Evolutionary conservation across 2,329 filamentous ascomycete species (phyloP), one percentile per base, ranked within the genome.

Genomic region (Penicillium occitanis): DNA sequence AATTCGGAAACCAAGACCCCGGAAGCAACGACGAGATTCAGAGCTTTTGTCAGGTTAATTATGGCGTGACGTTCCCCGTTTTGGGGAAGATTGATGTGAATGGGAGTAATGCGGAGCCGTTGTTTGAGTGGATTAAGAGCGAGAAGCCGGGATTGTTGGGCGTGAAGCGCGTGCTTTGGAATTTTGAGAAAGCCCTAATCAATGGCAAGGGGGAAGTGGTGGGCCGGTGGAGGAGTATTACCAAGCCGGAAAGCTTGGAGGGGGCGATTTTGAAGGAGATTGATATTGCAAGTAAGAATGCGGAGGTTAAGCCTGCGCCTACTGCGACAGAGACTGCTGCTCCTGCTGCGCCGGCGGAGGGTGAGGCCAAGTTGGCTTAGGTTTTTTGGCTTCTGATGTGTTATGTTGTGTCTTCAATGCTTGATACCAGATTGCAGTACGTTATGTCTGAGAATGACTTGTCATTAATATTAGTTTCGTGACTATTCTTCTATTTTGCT

Each of bases 151-250:
- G 95, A 25, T 75, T 97, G 65, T 81, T 98, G 81, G 95, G 95
- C 22, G 78, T 98, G 75, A 94, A 96, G 89, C 81, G 89, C 69
- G 85, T 99, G 74, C 97, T 98, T 90, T 99, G 95, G 95, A 99
- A 99, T 83, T 99, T 98, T 83, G 95, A 99, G 81, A 99, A 99
- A 87, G 99, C 97, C 82, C 82, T 99, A 69, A 84, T 99, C 70
- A 90, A 90, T 68, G 86, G 87, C 68, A 92, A 98, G 79, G 95
- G 95, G 30, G 86, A 90, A 81, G 92, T 98, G 72, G 90, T 91
- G 81, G 86, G 86, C 33, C 84, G 95, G 70, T 99, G 93, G 92
- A 91, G 92, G 40, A 94, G 91, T 79, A 91, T 88, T 19, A 92
- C 91, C 67, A 95, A 93, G 85, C 95, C 95, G 0, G 92, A 94